Evolutionary conservation across 257 asterid genomes (phyloP), one percentile per base, ranked within the genome.

Genomic region (Galeopsis tetrahit): DNA sequence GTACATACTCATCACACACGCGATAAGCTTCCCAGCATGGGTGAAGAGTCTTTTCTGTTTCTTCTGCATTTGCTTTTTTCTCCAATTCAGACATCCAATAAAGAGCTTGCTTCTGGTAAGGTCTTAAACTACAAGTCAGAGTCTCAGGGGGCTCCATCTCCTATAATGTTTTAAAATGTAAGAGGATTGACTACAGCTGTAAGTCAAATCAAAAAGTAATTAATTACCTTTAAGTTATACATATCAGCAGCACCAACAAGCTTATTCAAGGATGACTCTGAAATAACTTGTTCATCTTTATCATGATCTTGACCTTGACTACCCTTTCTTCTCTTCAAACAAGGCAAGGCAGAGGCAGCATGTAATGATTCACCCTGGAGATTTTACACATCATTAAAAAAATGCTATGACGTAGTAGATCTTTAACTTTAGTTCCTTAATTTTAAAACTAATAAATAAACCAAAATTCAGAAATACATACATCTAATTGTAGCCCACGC

Each of bases 1-100:
- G 65, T 64, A 56, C 95, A 44, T 85, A 89, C 97, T 85, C 89
- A 43, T 89, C 97, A 71, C 91, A 87, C 48, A 91, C 87, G 56
- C 85, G 90, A 76, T 89, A 89, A 56, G 92, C 93, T 69, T 89
- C 91, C 97, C 97, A 91, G 72, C 96, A 91, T 32, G 97, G 97
- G 86, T 91, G 97, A 73, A 89, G 93, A 46, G 85, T 83, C 79
- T 82, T 83, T 57, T 78, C 84, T 11, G 87, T 85, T 75, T 91
- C 90, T 72, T 88, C 90, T 0, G 55, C 81, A 70, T 65, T 77
- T 69, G 75, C 79, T 75, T 95, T 87, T 73, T 75, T 82, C 81
- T 89, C 95, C 49, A 84, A 68, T 81, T 86, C 93, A 69, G 89
- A 77, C 97, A 89, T 91, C 97, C 97, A 91, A 66, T 81, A 81